Percentiles rank a stretch among this genome's conserved stretches.
phyloP scores from a whole-genome alignment of 1,139 yeast species.

The Geotrichum cucujoidarum region DNA sequence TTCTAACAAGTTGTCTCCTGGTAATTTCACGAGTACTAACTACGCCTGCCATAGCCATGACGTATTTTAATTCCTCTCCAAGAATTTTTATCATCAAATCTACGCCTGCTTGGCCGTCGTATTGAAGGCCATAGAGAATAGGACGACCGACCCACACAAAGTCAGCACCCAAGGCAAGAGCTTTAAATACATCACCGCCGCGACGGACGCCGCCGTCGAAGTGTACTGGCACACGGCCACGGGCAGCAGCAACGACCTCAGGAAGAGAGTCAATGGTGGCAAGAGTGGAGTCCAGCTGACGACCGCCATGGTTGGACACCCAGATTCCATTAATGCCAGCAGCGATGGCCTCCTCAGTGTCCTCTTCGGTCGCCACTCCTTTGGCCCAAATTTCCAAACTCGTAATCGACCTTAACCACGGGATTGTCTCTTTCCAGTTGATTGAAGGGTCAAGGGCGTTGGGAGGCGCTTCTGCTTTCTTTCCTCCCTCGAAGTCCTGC shows the following conservation, averaged over 20 bases:
- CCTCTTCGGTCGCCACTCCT: conserved; percentile 54
- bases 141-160: conserved; percentile 71
- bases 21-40: conserved; percentile 25
- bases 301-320: conserved; percentile 66
- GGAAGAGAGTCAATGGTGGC: conserved; percentile 62
- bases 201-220: conserved; percentile 66
- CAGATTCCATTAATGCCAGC: conserved; percentile 54
- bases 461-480: conserved; percentile 22
- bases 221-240: conserved; percentile 51
- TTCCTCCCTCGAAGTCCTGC: conserved; percentile 17
- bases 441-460: conserved; percentile 65
- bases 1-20: conserved; percentile 26
- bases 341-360: conserved; percentile 49
- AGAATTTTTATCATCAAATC: conserved; percentile 34
- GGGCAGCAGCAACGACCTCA: conserved; percentile 49
- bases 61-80: conserved; percentile 32
- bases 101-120: conserved; percentile 64
- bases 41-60: conserved; percentile 35
- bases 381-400: conserved; percentile 42
- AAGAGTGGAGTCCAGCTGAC: conserved; percentile 59
- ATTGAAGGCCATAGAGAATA: conserved; percentile 58
- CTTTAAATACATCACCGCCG: conserved; percentile 64
- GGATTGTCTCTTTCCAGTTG: conserved; percentile 53
- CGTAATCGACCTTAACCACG: conserved; percentile 38
- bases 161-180: conserved; percentile 65